These are phyloP conservation scores for Jatropha podagrica DNA, from an alignment of 441 rosid species.

Conservation along the genomic window DNA sequence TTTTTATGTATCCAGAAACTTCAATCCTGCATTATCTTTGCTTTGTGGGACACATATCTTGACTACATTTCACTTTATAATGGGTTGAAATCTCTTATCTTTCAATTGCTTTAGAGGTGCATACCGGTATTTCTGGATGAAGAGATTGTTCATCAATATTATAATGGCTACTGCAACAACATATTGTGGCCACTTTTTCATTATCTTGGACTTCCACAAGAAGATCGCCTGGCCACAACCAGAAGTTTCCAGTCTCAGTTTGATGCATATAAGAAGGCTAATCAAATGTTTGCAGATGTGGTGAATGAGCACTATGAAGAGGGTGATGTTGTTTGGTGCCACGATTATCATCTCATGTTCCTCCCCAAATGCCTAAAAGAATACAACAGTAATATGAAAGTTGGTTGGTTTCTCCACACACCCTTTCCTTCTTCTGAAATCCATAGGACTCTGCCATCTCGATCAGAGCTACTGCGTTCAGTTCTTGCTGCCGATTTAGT, in stretches of 20 bases:
- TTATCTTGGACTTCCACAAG: constrained; percentile 98
- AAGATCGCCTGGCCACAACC: constrained; percentile 97
- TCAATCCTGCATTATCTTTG: not conserved
- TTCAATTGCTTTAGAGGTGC: constrained; percentile 66
- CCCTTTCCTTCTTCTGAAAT: constrained; percentile 99
- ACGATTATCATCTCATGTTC: constrained; percentile 98
- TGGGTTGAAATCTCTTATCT: not conserved
- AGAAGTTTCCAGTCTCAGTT: constrained; percentile 98
- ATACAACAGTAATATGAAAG: constrained; percentile 80
- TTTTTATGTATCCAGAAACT: constrained; percentile 13
- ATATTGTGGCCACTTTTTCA: constrained; percentile 98
- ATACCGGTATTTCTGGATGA: constrained; percentile 99
- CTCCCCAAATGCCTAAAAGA: constrained; percentile 95
- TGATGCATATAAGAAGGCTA: constrained; percentile 94
- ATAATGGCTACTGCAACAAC: constrained; percentile 99
- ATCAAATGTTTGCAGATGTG: constrained; percentile 97
- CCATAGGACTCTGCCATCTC: constrained; percentile 93
- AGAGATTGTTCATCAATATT: constrained; percentile 98
- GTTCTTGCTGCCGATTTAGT: constrained; percentile 99
- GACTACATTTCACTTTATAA: not conserved
- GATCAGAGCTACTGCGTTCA: constrained; percentile 88
- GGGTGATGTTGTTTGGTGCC: constrained; percentile 99
- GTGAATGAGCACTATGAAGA: constrained; percentile 90
- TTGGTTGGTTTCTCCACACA: constrained; percentile 99
- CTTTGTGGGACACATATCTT: not conserved